phyloP scores from a whole-genome alignment of 2,329 filamentous ascomycete genomes.

The Phialophora verrucosa region DNA sequence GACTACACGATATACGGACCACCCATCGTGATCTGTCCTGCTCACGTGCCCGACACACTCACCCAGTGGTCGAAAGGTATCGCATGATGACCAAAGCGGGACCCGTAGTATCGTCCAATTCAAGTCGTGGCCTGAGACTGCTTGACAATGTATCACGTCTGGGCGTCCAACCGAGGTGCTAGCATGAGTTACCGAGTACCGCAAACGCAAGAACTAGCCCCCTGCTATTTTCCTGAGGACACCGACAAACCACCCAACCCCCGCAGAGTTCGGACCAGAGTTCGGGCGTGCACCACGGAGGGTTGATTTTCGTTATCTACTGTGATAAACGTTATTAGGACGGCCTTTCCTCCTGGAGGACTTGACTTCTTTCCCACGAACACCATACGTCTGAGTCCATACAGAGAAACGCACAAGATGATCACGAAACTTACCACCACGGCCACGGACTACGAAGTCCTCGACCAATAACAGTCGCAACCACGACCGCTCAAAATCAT shows the following conservation, averaged over 20 bases:
- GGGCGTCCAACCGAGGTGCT: neutral
- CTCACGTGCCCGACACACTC: neutral
- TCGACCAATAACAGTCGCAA: constrained; percentile 18
- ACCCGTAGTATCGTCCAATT: neutral
- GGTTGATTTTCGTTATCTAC: neutral
- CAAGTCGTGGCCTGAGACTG: neutral
- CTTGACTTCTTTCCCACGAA: neutral
- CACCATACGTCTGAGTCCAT: neutral
- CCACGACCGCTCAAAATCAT: constrained; percentile 34
- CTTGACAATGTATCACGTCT: neutral
- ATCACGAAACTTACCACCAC: constrained; percentile 1
- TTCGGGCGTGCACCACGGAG: neutral
- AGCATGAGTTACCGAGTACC: neutral
- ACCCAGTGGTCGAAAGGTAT: neutral
- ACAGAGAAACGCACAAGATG: constrained; percentile 7
- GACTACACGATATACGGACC: neutral
- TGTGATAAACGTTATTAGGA: neutral
- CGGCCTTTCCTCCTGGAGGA: neutral
- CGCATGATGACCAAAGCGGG: neutral
- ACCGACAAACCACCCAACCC: neutral
- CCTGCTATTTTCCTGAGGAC: neutral
- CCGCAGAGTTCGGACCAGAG: neutral
- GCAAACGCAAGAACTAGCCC: neutral
- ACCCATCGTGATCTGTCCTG: neutral
- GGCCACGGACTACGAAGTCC: constrained; percentile 12